Evolutionary conservation across 1,284 basidiomycete species (phyloP).

Genomic region (Termitomyces sp.): DNA sequence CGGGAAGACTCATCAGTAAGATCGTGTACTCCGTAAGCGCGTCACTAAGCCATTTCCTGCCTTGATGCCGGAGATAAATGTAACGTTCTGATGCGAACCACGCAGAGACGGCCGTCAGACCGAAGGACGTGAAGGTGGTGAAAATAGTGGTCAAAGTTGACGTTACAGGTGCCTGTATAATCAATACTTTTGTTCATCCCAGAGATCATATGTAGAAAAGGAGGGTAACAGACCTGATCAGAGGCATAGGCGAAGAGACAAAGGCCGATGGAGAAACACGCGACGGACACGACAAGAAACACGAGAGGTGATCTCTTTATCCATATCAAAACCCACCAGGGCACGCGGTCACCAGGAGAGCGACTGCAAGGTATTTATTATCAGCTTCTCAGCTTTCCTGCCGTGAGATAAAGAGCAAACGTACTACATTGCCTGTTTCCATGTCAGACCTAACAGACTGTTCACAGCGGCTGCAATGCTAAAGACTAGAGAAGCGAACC

Average conservation of each 20-base stretch:
- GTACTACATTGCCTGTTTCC: conserved; percentile 78
- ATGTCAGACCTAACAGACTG: conserved; percentile 64
- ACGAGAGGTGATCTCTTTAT: conserved; percentile 73
- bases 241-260: conserved; percentile 65
- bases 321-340: conserved; percentile 79
- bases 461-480: conserved; percentile 74
- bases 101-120: conserved; percentile 65
- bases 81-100: conserved; percentile 77
- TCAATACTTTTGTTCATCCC: neutral
- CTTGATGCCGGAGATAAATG: conserved; percentile 63
- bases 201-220: conserved; percentile 5
- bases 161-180: conserved; percentile 46
- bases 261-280: conserved; percentile 66
- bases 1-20: conserved; percentile 36
- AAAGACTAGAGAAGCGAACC: conserved; percentile 72
- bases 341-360: conserved; percentile 55
- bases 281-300: conserved; percentile 68
- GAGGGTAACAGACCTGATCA: conserved; percentile 38
- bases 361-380: conserved; percentile 28
- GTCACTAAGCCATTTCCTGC: conserved; percentile 72
- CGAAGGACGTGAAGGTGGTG: conserved; percentile 70
- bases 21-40: conserved; percentile 49
- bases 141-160: conserved; percentile 71
- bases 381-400: conserved; percentile 6
- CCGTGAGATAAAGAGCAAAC: conserved; percentile 23